Evolutionary conservation across 768 basidiomycete species (phyloP).

Genomic region (Termitomyces titanicus): DNA sequence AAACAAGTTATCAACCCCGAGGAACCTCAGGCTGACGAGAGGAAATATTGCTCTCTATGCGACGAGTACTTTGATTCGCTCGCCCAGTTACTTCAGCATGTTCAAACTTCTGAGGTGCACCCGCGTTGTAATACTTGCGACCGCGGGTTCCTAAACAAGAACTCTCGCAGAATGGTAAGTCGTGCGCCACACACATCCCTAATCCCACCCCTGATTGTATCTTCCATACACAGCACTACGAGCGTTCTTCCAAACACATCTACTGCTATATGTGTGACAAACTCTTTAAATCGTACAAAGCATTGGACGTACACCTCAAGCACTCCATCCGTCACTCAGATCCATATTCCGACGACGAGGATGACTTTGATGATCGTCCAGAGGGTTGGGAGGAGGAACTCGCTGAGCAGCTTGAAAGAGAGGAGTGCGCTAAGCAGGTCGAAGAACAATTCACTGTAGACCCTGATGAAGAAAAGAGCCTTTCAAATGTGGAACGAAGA

Average conservation of each 20-base stretch:
- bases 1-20: background rate
- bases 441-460: background rate
- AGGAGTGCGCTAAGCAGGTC: background rate
- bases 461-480: background rate
- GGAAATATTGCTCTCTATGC: background rate
- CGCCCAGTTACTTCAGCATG: background rate
- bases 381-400: constrained; percentile 15
- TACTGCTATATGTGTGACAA: constrained; percentile 9
- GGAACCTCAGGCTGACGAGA: background rate
- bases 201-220: background rate
- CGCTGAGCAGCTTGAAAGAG: constrained; percentile 1
- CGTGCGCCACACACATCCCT: background rate
- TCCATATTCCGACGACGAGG: constrained; percentile 8
- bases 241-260: constrained; percentile 2
- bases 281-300: constrained; percentile 2
- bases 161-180: constrained; percentile 6
- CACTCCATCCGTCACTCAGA: constrained; percentile 8
- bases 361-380: background rate
- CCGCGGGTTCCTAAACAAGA: constrained; percentile 5
- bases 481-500: constrained; percentile 5
- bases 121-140: constrained; percentile 7
- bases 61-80: constrained; percentile 1
- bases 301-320: constrained; percentile 3
- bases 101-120: background rate
- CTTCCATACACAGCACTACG: constrained; percentile 2